A percentile compares a stretch with the other conserved stretches of the same genome.
Conservation (phyloP, 78 protist species). For the Dictyostelium citrinum region DNA sequence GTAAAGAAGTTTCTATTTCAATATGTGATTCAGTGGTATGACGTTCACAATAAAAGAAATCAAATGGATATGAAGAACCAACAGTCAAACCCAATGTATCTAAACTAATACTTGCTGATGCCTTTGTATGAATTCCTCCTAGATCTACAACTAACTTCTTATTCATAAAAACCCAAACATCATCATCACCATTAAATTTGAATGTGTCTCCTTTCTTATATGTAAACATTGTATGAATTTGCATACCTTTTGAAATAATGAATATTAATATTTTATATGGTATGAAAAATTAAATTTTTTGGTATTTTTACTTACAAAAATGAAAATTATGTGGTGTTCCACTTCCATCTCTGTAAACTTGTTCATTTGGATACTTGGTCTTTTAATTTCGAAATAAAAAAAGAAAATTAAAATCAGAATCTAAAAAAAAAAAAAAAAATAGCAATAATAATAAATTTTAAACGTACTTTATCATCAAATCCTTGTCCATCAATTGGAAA, state of each 20-base stretch:
- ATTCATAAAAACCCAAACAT: slow-evolving; percentile 49
- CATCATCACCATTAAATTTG: slow-evolving; percentile 53
- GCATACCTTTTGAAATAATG: not conserved
- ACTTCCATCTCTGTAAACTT: not conserved
- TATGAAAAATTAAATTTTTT: not conserved
- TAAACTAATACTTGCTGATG: not conserved
- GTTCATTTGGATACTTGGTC: not conserved
- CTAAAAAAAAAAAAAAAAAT: not conserved
- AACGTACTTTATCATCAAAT: not conserved
- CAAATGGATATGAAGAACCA: slow-evolving; percentile 20
- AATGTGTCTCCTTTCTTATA: slow-evolving; percentile 18
- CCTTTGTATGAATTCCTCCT: slow-evolving; percentile 35
- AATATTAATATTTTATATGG: too few species aligned
- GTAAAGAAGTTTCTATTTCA: not conserved
- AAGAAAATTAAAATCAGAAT: not conserved
- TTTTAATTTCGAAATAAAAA: not conserved
- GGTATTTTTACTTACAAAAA: not conserved
- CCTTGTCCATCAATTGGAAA: slow-evolving; percentile 54
- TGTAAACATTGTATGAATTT: not conserved
- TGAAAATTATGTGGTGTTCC: slow-evolving; percentile 28
- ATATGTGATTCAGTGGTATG: not conserved
- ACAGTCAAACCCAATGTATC: not conserved
- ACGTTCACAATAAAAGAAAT: slow-evolving; percentile 64
- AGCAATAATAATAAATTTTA: not conserved
- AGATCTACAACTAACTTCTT: slow-evolving; percentile 39